These are phyloP conservation scores for Juglanconis sp. DNA, from an alignment of 2,329 filamentous ascomycete genomes.

Conservation along the genomic window DNA sequence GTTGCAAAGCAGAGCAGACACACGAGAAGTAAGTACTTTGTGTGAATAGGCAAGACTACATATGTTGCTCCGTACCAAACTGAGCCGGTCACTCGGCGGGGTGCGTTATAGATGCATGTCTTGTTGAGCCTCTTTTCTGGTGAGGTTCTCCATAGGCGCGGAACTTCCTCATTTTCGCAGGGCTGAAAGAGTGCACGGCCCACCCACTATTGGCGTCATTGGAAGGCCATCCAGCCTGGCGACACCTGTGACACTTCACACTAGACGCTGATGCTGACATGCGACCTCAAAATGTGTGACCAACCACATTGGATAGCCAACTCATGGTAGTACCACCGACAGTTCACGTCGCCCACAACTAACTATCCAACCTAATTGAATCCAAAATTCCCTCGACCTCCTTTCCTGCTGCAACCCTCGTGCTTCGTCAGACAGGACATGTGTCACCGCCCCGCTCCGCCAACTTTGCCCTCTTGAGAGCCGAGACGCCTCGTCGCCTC, in stretches of 20 bases:
- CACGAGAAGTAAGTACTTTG: no score
- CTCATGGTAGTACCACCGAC: not conserved
- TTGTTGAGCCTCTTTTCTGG: no score
- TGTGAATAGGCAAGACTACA: no score
- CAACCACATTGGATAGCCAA: not conserved
- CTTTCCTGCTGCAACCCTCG: not conserved
- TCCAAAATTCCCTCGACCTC: not conserved
- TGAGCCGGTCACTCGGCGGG: no score
- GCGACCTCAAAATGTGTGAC: not conserved
- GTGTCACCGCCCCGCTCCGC: constrained; percentile 15
- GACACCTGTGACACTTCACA: not conserved
- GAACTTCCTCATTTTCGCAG: not conserved
- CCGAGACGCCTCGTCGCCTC: constrained; percentile 2
- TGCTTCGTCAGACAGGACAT: constrained; percentile 16
- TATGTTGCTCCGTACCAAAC: no score
- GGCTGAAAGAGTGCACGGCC: not conserved
- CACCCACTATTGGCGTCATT: not conserved
- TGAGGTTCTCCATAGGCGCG: no score
- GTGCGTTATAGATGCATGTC: no score
- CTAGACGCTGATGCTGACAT: not conserved
- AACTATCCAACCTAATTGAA: not conserved
- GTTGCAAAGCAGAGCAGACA: no score
- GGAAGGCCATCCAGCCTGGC: not conserved
- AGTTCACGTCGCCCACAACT: not conserved
- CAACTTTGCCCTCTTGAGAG: not conserved